Percentiles rank a stretch among this genome's conserved stretches.
phyloP scores from a whole-genome alignment of 257 asterid genomes.

The Nicotiana attenuata region DNA sequence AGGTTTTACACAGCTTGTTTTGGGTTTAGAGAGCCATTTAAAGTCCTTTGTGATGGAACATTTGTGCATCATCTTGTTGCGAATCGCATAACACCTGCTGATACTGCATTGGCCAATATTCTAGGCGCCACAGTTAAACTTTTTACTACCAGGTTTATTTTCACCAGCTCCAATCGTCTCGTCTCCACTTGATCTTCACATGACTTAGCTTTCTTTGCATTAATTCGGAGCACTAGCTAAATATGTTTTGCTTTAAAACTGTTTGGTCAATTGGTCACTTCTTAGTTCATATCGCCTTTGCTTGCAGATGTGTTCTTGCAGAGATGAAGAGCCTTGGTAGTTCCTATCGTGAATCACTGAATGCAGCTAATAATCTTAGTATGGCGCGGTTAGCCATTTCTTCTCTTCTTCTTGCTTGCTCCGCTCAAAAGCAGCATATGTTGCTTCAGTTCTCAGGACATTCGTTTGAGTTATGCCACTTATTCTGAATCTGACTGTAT shows the following conservation, averaged over 20 bases:
- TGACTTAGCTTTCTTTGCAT: neutral
- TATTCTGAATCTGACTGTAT: conserved; percentile 7
- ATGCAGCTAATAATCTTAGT: conserved; percentile 60
- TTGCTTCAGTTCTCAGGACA: neutral
- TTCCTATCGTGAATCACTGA: conserved; percentile 42
- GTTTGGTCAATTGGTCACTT: neutral
- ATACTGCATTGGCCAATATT: conserved; percentile 63
- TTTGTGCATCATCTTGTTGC: conserved; percentile 76
- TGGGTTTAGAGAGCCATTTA: conserved; percentile 88
- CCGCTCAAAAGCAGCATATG: neutral
- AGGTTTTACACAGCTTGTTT: conserved; percentile 63
- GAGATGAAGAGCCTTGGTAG: conserved; percentile 82
- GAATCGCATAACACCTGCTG: conserved; percentile 73
- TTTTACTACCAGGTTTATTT: conserved; percentile 46
- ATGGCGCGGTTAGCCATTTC: conserved; percentile 53
- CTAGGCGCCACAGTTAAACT: conserved; percentile 74
- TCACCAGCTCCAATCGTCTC: neutral
- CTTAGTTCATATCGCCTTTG: neutral
- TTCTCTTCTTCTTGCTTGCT: neutral
- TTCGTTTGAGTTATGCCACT: conserved; percentile 10
- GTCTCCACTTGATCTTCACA: neutral
- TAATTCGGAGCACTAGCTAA: neutral
- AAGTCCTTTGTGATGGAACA: conserved; percentile 93
- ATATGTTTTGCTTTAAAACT: neutral
- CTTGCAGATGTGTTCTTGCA: conserved; percentile 72